A percentile compares a stretch with the other conserved stretches of the same genome.
phyloP scores from a whole-genome alignment of 2,329 filamentous ascomycete species.

The Microdochium bolleyi region DNA sequence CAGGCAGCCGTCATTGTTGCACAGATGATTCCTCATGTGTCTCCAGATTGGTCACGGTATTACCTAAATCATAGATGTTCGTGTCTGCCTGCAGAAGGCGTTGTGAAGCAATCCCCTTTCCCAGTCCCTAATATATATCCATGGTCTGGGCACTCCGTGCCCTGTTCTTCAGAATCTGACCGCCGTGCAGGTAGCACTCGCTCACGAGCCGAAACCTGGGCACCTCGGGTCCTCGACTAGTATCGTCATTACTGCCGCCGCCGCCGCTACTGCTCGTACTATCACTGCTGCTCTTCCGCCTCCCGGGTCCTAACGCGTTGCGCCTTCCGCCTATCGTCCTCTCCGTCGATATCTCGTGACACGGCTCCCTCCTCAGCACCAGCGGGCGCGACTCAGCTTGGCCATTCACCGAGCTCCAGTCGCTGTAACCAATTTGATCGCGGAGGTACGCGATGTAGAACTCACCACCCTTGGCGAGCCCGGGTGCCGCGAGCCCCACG shows the following conservation, averaged over 20 bases:
- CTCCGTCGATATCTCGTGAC: not conserved
- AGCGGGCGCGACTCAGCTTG: not conserved
- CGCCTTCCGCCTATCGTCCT: not conserved
- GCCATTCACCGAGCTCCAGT: too few relatives aligned
- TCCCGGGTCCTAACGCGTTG: not conserved
- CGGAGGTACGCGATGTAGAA: not conserved
- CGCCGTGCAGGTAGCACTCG: not conserved
- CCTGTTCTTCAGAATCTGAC: not conserved
- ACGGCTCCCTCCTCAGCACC: not conserved
- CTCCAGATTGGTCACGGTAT: too few relatives aligned
- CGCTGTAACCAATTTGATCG: not conserved
- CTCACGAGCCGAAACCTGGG: not conserved
- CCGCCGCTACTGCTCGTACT: not conserved
- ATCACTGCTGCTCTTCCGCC: not conserved
- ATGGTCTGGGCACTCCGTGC: not conserved
- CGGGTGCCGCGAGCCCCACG: not conserved
- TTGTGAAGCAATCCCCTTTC: too few relatives aligned
- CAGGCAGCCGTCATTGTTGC: too few relatives aligned
- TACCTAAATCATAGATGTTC: too few relatives aligned
- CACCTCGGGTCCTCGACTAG: not conserved
- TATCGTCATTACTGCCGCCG: not conserved
- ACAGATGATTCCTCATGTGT: too few relatives aligned
- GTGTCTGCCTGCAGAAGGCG: too few relatives aligned
- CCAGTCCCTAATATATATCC: not conserved
- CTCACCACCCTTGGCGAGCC: not conserved